Conservation (phyloP, 2,329 filamentous ascomycete species). For the Fusarium denticulatum region DNA sequence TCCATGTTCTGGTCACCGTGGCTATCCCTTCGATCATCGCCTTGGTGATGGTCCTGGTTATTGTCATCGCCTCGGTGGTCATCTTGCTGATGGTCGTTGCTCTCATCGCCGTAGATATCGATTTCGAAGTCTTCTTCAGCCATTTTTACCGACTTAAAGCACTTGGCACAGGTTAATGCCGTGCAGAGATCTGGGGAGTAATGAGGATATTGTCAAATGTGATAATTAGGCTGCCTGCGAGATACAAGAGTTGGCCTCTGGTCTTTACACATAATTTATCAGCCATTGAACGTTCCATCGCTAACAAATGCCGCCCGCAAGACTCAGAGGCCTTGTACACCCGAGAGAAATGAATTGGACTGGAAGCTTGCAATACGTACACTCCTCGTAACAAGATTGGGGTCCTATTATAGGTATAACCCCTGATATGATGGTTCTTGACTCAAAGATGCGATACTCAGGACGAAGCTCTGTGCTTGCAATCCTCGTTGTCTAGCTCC, state of each 20-base stretch:
- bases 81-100: constrained; percentile 56
- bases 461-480: constrained; percentile 74
- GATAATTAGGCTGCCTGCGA: constrained; percentile 44
- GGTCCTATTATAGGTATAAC: constrained; percentile 24
- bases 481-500: constrained; percentile 44
- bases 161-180: constrained; percentile 28
- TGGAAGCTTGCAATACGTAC: constrained; percentile 65
- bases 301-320: constrained; percentile 12
- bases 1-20: constrained; percentile 53
- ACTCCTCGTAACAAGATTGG: constrained; percentile 52
- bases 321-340: constrained; percentile 18
- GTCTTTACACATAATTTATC: constrained; percentile 40
- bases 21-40: constrained; percentile 42
- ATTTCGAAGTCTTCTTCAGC: constrained; percentile 78
- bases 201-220: constrained; percentile 32
- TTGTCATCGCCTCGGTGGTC: constrained; percentile 45
- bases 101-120: constrained; percentile 74
- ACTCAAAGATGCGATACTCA: constrained; percentile 50
- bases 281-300: constrained; percentile 39
- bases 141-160: constrained; percentile 56
- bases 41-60: constrained; percentile 41
- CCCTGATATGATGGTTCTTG: constrained; percentile 35
- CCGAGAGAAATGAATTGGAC: constrained; percentile 46
- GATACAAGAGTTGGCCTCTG: constrained; percentile 41
- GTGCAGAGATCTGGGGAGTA: constrained; percentile 16